Evolutionary conservation across 768 basidiomycete genomes (phyloP).

Genomic region (Tylopilus plumbeoviolaceoides): DNA sequence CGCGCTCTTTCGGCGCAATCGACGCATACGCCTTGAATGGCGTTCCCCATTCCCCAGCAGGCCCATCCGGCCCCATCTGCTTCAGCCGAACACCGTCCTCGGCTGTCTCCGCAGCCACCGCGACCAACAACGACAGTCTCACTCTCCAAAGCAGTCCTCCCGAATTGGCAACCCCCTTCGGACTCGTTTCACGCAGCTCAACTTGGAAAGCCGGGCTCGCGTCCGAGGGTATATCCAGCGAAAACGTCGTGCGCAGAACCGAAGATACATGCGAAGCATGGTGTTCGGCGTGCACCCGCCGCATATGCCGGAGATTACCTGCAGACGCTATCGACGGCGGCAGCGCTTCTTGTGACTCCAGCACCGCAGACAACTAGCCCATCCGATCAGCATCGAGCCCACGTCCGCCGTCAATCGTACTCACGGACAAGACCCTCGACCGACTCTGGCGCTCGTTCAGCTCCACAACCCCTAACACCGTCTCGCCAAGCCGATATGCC

Average conservation of each 20-base stretch:
- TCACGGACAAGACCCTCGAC: slow-evolving; percentile 79
- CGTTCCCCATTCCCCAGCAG: slow-evolving; percentile 67
- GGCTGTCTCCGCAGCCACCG: slow-evolving; percentile 50
- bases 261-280: slow-evolving; percentile 72
- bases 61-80: slow-evolving; percentile 53
- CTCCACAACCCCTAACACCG: slow-evolving; percentile 83
- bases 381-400: background rate
- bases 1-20: slow-evolving; percentile 60
- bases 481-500: slow-evolving; percentile 89
- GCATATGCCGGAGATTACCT: slow-evolving; percentile 48
- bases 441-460: slow-evolving; percentile 70
- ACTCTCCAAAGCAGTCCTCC: slow-evolving; percentile 94
- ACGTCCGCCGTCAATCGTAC: slow-evolving; percentile 12
- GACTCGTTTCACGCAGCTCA: slow-evolving; percentile 38
- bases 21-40: slow-evolving; percentile 54
- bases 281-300: slow-evolving; percentile 82
- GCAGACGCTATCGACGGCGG: slow-evolving; percentile 56
- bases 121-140: slow-evolving; percentile 79
- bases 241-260: slow-evolving; percentile 75
- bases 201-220: slow-evolving; percentile 85
- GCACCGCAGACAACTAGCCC: slow-evolving; percentile 74
- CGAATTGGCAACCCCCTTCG: slow-evolving; percentile 18
- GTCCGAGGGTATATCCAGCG: slow-evolving; percentile 90
- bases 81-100: slow-evolving; percentile 52
- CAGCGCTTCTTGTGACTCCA: slow-evolving; percentile 85